Percentiles rank a stretch among this genome's conserved stretches.
Conservation (phyloP, 768 basidiomycete species). For the Crepidotus variabilis region DNA sequence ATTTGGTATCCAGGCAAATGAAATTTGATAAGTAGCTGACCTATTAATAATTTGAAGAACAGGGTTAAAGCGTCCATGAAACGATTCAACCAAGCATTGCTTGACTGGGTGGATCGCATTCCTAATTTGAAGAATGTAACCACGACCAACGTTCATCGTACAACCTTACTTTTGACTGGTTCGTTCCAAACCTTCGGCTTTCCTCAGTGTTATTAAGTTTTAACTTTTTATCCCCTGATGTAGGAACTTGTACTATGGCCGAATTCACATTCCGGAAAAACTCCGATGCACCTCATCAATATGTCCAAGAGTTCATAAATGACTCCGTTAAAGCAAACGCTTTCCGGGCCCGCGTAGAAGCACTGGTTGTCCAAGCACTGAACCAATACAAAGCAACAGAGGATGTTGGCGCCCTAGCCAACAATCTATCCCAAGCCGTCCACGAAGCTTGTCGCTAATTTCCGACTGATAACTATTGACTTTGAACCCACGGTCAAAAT, state of each 20-base stretch:
- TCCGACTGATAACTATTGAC: no score
- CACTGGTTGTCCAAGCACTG: not conserved
- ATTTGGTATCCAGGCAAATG: not conserved
- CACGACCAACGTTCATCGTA: conserved; percentile 2
- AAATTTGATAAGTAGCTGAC: no score
- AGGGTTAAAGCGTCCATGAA: conserved; percentile 2
- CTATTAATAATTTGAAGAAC: not conserved
- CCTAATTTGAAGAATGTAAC: conserved; percentile 1
- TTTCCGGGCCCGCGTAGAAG: conserved; percentile 3
- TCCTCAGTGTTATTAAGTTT: no score
- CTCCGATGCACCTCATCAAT: conserved; percentile 5
- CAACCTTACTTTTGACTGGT: conserved; percentile 2
- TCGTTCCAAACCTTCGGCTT: not conserved
- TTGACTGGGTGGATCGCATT: conserved; percentile 5
- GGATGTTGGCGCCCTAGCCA: not conserved
- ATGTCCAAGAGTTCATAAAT: conserved; percentile 1
- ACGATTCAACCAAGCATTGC: conserved; percentile 1
- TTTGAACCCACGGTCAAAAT: no score
- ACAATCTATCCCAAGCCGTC: not conserved
- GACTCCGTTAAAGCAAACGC: conserved; percentile 1
- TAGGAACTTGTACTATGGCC: conserved; percentile 8
- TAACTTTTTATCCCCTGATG: no score
- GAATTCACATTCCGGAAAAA: conserved; percentile 7
- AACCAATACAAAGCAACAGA: not conserved
- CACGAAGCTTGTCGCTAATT: no score